Base-by-base conservation (phyloP, 306 rosid genomes). In the Ceratonia siliqua region DNA sequence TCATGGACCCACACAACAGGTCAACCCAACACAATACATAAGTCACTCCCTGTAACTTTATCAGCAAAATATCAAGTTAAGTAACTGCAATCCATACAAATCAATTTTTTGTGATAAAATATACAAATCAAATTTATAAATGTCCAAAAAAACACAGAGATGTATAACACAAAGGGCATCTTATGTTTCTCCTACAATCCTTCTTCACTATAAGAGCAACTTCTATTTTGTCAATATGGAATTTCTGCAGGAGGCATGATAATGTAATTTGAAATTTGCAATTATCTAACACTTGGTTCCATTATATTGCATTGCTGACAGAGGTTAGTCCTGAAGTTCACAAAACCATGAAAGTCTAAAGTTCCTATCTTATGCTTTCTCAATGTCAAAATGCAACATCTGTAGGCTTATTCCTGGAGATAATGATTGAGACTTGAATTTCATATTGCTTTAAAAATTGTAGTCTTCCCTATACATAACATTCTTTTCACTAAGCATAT, bases 191-290 rank as follows among this genome's bases (percentile, higher is more conserved):
- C 39, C 56, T 30, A 70, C 36, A 76, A 46, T 56, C 71, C 24
- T 55, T 76, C 45, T 43, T 18, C 28, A 28, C 65, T 43, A 63
- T 39, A 70, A 42, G 7, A 25, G 50, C 42, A 63, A 36, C 27
- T 54, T 64, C 53, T 38, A 62, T 45, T 69, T 68, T 54, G 38
- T 78, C 70, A 43, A 68, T 69, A 59, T 59, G 68, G 50, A 68
- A 53, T 4, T 21, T 56, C 41, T 24, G 8, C 10, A 3, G 5
- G 33, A 22, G 17, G 39, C 46, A 35, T 43, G 28, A 43, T 27
- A 43, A 28, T 18, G 5, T 24, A 38, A 5, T 25, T 3, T 7
- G 24, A 9, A 6, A 22, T 33, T 22, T 22, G 33, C 22, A 41
- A 13, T 41, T 54, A 64, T 64, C 36, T 41, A 13, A 38, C 15